Conservation (phyloP, 2,329 filamentous ascomycete genomes). For the Stagonosporopsis vannaccii region DNA sequence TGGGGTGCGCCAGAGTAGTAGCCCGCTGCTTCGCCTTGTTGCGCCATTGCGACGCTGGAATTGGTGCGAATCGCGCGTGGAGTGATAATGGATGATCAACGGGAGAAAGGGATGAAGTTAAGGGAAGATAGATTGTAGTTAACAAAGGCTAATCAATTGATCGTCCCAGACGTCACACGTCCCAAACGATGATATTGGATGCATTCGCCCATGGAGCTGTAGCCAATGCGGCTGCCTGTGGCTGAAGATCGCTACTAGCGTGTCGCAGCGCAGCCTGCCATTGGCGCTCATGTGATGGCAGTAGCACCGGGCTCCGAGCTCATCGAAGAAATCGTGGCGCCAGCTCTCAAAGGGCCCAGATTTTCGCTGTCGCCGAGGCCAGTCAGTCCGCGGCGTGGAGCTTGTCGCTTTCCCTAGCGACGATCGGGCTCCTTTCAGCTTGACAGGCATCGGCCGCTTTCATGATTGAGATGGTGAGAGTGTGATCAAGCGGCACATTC, state of each 20-base stretch:
- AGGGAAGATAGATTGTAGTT: conserved; percentile 7
- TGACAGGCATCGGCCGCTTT: conserved; percentile 2
- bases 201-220: conserved; percentile 10
- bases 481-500: conserved; percentile 6
- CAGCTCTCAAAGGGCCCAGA: conserved; percentile 5
- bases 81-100: neutral
- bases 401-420: conserved; percentile 8
- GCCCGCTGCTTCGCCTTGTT: conserved; percentile 46
- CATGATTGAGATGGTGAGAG: neutral
- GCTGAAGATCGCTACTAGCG: conserved; percentile 23
- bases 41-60: conserved; percentile 34
- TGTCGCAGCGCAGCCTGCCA: neutral
- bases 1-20: conserved; percentile 47
- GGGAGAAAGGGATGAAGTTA: neutral
- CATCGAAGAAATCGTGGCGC: conserved; percentile 15
- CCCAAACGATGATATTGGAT: conserved; percentile 17
- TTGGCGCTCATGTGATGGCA: conserved; percentile 9
- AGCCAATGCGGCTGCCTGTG: conserved; percentile 19
- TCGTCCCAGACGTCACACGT: conserved; percentile 23
- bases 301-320: neutral
- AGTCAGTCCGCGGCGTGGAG: conserved; percentile 5
- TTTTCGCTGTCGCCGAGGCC: conserved; percentile 5
- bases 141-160: conserved; percentile 18
- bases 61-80: neutral
- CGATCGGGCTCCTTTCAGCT: conserved; percentile 9